These are phyloP conservation scores for Diaporthe capsici DNA, from an alignment of 2,329 filamentous ascomycete genomes.

Conservation along the genomic window DNA sequence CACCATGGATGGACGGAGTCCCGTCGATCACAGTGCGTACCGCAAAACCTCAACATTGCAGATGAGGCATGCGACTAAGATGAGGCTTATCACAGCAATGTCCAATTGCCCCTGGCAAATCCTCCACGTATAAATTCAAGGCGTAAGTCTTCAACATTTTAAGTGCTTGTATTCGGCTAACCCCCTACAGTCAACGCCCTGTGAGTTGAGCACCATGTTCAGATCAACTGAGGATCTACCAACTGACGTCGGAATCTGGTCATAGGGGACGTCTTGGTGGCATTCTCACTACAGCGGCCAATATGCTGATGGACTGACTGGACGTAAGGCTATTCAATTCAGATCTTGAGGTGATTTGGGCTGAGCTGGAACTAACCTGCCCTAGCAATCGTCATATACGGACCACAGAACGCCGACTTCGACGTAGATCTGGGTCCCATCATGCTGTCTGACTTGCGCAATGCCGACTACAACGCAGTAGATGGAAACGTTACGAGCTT, in stretches of 20 bases:
- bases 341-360: background rate
- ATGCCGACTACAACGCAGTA: background rate
- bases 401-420: background rate
- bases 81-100: background rate
- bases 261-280: background rate
- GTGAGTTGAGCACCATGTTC: background rate
- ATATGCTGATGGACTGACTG: constrained; percentile 10
- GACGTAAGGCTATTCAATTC: background rate
- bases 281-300: background rate
- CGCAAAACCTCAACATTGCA: too few species aligned
- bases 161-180: background rate
- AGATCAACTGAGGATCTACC: background rate
- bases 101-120: background rate
- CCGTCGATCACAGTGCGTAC: background rate
- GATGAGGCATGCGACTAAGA: background rate
- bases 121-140: background rate
- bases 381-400: background rate
- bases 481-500: background rate
- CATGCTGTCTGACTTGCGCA: constrained; percentile 10
- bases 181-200: background rate
- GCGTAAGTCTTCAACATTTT: background rate
- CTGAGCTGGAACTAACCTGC: background rate
- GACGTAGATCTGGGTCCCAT: constrained; percentile 1
- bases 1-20: background rate
- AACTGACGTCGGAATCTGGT: background rate